Evolutionary conservation across 805 yeast genomes (phyloP), one percentile per base, ranked within the genome.

Genomic region (Teunomyces barrocoloradensis): DNA sequence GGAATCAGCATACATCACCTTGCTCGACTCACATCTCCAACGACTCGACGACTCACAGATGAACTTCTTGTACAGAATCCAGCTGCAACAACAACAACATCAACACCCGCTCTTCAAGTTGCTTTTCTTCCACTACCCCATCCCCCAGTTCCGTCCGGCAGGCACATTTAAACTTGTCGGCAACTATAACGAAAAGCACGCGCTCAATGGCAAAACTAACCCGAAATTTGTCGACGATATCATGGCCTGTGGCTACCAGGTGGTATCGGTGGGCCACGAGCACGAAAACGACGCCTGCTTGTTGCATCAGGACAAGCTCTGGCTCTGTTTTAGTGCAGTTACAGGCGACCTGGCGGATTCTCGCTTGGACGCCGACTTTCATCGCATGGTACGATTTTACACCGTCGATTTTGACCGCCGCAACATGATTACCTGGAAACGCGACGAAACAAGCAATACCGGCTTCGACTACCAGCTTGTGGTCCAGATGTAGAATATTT

Each of bases 241-340:
- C 23, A 53, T 63, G 34, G 59, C 59, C 40, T 59, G 68, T 41
- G 70, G 70, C 6, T 71, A 71, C 51, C 56, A 67, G 32, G 74
- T 59, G 5, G 64, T 71, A 0, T 60, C 68, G 6, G 76, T 70
- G 4, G 75, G 75, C 6, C 76, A 73, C 50, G 77, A 73, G 51
- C 77, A 73, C 50, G 71, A 66, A 38, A 73, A 73, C 50, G 77
- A 72, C 47, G 74, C 72, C 2, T 73, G 77, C 45, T 54, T 73
- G 18, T 50, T 68, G 46, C 45, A 42, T 20, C 39, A 49, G 12
- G 38, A 50, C 18, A 52, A 53, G 25, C 59, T 69, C 38, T 70
- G 75, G 71, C 58, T 73, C 28, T 73, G 77, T 52, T 73, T 69
- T 55, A 61, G 60, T 41, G 64, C 74, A 27, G 62, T 67, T 5